Conservation (phyloP, 2,329 filamentous ascomycete species). For the Penicillium sp. region DNA sequence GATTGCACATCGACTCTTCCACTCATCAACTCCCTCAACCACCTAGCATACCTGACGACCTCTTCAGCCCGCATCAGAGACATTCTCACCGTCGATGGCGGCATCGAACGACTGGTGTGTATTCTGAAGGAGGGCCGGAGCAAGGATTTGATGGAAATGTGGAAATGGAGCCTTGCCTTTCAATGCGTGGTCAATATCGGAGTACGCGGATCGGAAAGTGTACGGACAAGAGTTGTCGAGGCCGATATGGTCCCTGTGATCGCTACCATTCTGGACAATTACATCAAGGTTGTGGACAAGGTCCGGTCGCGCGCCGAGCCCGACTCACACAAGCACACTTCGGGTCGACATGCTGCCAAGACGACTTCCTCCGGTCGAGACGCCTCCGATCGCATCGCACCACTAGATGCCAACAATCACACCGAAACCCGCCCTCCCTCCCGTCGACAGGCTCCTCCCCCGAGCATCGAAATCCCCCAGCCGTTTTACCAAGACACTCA, state of each 20-base stretch:
- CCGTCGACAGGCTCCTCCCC: conserved; percentile 74
- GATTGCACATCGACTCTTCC: conserved; percentile 97
- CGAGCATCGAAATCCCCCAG: conserved; percentile 71
- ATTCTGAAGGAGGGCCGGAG: conserved; percentile 96
- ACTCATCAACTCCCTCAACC: conserved; percentile 97
- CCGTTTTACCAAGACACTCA: conserved; percentile 46
- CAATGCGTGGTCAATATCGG: conserved; percentile 99
- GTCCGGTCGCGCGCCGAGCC: conserved; percentile 78
- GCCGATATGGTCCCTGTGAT: conserved; percentile 99
- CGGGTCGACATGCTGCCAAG: conserved; percentile 26
- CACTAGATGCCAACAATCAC: conserved; percentile 49
- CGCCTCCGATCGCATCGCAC: conserved; percentile 24
- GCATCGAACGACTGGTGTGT: conserved; percentile 91
- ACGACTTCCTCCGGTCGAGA: conserved; percentile 17
- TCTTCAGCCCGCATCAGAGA: conserved; percentile 96
- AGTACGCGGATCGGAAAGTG: conserved; percentile 87
- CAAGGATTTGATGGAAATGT: conserved; percentile 99
- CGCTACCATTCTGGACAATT: conserved; percentile 95
- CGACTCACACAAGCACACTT: conserved; percentile 56
- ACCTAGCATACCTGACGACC: conserved; percentile 95
- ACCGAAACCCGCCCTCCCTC: conserved; percentile 51
- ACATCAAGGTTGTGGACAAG: conserved; percentile 92
- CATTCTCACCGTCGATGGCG: conserved; percentile 96
- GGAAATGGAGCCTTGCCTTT: conserved; percentile 99
- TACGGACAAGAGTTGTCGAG: conserved; percentile 91